Evolutionary conservation across 2,329 filamentous ascomycete species (phyloP).

Genomic region (Neocucurbitaria cava): DNA sequence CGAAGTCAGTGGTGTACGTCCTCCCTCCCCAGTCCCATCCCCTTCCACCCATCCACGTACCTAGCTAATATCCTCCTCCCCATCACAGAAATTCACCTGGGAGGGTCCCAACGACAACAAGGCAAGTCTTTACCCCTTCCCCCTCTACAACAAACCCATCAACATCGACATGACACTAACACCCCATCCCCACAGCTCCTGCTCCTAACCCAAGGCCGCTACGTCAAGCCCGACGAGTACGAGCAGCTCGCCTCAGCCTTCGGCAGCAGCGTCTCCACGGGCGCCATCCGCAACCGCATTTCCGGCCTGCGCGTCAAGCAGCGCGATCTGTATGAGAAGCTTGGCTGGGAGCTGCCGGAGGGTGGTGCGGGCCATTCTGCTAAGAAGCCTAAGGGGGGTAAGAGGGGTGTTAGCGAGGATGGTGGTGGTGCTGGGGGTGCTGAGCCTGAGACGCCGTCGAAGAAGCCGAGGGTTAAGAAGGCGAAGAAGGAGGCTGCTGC

Average conservation of each 20-base stretch:
- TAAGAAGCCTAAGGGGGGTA: slow-evolving; percentile 8
- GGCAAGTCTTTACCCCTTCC: background rate
- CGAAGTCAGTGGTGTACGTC: background rate
- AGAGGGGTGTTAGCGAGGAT: background rate
- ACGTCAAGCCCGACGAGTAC: slow-evolving; percentile 21
- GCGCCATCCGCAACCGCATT: slow-evolving; percentile 26
- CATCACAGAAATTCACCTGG: slow-evolving; percentile 18
- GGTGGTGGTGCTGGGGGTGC: background rate
- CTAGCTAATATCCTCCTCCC: background rate
- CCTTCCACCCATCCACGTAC: no score
- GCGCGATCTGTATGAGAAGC: slow-evolving; percentile 18
- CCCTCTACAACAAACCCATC: slow-evolving; percentile 37
- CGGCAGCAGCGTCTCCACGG: slow-evolving; percentile 13
- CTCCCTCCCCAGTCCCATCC: no score
- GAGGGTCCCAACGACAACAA: slow-evolving; percentile 22
- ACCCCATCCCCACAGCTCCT: slow-evolving; percentile 20
- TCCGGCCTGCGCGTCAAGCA: slow-evolving; percentile 15
- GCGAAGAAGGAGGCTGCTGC: slow-evolving; percentile 11
- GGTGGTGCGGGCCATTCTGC: slow-evolving; percentile 7
- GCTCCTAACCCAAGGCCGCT: slow-evolving; percentile 25
- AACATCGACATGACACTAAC: slow-evolving; percentile 14
- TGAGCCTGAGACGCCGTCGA: slow-evolving; percentile 9
- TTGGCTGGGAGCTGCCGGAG: slow-evolving; percentile 18
- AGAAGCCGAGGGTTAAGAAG: slow-evolving; percentile 13
- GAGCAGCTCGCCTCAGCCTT: slow-evolving; percentile 19